Conservation (phyloP, 2,329 filamentous ascomycete genomes). For the Herpotrichia juniperi region DNA sequence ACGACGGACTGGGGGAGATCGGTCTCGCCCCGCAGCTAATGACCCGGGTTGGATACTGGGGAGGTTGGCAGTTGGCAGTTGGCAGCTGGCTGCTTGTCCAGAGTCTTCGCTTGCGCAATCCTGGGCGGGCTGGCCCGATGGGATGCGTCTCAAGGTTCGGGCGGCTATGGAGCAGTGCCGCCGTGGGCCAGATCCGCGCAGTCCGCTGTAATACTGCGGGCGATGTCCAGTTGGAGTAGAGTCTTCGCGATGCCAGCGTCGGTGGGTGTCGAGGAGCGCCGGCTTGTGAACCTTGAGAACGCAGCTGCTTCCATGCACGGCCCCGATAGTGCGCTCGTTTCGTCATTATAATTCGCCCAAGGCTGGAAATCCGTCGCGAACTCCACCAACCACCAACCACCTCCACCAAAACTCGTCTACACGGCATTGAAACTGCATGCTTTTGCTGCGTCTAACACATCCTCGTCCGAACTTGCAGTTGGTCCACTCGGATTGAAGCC, state of each 20-base stretch:
- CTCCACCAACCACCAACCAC: not conserved
- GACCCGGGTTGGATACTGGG: conserved; percentile 6
- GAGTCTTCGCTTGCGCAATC: conserved; percentile 15
- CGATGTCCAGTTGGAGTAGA: not conserved
- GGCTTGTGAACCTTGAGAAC: not conserved
- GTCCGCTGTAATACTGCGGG: not conserved
- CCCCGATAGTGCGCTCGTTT: not conserved
- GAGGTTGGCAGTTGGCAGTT: conserved; percentile 15
- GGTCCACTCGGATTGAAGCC: not conserved
- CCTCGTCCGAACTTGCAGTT: conserved; percentile 1
- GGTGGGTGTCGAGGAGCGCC: not conserved
- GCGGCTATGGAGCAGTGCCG: not conserved
- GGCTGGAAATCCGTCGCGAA: not conserved
- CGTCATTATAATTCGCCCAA: not conserved
- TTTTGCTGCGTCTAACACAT: not conserved
- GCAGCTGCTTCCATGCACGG: not conserved
- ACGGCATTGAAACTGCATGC: not conserved
- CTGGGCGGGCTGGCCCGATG: no score
- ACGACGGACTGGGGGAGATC: not conserved
- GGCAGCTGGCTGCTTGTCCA: conserved; percentile 18
- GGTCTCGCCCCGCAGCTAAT: not conserved
- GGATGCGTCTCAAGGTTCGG: not conserved
- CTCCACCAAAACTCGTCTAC: not conserved
- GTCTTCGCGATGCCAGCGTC: not conserved
- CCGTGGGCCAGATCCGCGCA: not conserved